phyloP scores from a whole-genome alignment of 768 basidiomycete genomes.

The Calocybe gangraenosa region DNA sequence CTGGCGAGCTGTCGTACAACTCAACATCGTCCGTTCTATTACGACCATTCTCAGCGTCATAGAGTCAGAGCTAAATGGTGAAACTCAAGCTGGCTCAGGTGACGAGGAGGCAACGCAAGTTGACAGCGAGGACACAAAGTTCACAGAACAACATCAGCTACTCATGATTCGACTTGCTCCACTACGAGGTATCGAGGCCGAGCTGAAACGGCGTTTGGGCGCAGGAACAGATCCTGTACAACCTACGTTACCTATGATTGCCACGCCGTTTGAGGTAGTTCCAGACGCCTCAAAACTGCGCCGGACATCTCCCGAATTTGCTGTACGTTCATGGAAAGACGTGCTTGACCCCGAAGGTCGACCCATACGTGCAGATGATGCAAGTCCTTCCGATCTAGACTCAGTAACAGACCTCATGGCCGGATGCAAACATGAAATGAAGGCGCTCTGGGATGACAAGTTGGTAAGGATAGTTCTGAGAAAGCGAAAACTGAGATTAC shows the following conservation, averaged over 20 bases:
- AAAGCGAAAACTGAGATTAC: conserved; percentile 43
- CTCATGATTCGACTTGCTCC: conserved; percentile 62
- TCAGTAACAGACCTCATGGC: conserved; percentile 49
- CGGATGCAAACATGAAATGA: conserved; percentile 59
- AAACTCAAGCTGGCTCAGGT: conserved; percentile 27
- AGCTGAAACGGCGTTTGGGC: conserved; percentile 60
- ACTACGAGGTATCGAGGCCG: conserved; percentile 54
- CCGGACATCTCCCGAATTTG: conserved; percentile 38
- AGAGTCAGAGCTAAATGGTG: conserved; percentile 46
- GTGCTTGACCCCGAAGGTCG: conserved; percentile 30
- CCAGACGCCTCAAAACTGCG: conserved; percentile 19
- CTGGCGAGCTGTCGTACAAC: conserved; percentile 76
- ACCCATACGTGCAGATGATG: conserved; percentile 2
- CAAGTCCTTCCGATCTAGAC: conserved; percentile 24
- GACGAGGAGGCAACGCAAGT: conserved; percentile 25
- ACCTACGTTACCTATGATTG: conserved; percentile 30
- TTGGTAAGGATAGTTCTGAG: conserved; percentile 46
- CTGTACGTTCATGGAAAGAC: conserved; percentile 50
- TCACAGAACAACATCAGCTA: conserved; percentile 48
- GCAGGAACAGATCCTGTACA: conserved; percentile 35
- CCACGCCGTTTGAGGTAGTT: conserved; percentile 43
- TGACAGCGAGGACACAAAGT: conserved; percentile 26
- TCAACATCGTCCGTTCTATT: conserved; percentile 74
- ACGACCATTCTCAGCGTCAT: conserved; percentile 61
- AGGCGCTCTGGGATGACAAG: conserved; percentile 58